Base-by-base conservation (phyloP, 202 grass and related monocot species). In the Carex sylvatica region DNA sequence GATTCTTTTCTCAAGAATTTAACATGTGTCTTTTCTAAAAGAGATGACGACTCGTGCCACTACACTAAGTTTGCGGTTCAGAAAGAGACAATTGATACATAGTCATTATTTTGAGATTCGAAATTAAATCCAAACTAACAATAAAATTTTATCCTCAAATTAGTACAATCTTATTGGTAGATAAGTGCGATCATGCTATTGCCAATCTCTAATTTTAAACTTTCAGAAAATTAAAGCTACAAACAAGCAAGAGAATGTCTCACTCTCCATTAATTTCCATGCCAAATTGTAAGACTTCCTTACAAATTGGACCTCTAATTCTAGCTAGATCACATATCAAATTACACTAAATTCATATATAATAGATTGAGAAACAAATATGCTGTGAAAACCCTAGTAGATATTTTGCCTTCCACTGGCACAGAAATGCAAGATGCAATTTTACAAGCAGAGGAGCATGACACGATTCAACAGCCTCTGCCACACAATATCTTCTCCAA, bases 401-500 rank as follows among this genome's bases (percentile, higher is more conserved):
- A 59, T 35, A 59, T 26, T 33, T 36, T 58, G 74, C 52, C 4
- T 58, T 36, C 15, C 52, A 54, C 73, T 35, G 52, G 74, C 52
- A 77, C 52, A 30, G 28, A 35, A 77, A 30, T 59, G 52, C 51
- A 77, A 76, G 51, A 52, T 76, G 51, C 47, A 77, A 58, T 59
- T 58, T 58, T 20, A 59, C 16, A 77, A 38, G 74, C 4, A 36
- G 26, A 77, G 74, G 4, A 82, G 7, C 65, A 35, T 51, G 62
- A 70, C 80, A 82, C 80, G 60, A 28, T 24, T 65, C 60, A 65
- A 6, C 19, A 10, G 10, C 14, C 58, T 63, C 22, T 65, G 9
- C 63, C 63, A 69, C 44, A 69, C 47, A 82, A 28, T 33, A 30
- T 82, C 16, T 69, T 82, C 15, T 38, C 65, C 15, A 70, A 67